Evolutionary conservation across 345 rosid genomes (phyloP).

Genomic region (Bruguiera parviflora): DNA sequence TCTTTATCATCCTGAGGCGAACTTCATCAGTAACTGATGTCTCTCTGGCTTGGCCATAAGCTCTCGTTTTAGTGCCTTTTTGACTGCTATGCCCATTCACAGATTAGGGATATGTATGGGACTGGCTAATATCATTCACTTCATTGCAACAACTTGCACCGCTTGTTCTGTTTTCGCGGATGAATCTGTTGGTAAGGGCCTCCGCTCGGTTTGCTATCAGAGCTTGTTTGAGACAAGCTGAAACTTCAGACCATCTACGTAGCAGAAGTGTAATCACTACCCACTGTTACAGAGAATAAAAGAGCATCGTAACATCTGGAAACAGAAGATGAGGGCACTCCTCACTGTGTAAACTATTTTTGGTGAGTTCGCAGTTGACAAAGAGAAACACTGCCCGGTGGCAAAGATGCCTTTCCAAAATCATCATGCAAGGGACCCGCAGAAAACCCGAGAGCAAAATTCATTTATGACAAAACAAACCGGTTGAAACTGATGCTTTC

Average conservation of each 20-base stretch:
- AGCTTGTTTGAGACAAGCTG: background rate
- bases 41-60: background rate
- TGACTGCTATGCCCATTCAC: background rate
- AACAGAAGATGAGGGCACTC: background rate
- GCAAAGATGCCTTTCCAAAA: slow-evolving; percentile 11
- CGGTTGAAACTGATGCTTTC: slow-evolving; percentile 14
- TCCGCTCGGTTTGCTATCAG: no score
- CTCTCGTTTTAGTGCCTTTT: background rate
- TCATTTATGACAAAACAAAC: background rate
- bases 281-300: background rate
- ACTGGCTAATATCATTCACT: background rate
- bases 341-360: slow-evolving; percentile 6
- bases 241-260: background rate
- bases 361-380: background rate
- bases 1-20: slow-evolving; percentile 24
- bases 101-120: background rate
- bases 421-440: slow-evolving; percentile 8
- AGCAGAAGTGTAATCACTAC: background rate
- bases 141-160: background rate
- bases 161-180: background rate
- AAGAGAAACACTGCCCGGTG: slow-evolving; percentile 1
- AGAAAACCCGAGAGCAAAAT: background rate
- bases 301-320: background rate
- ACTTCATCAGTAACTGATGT: slow-evolving; percentile 9
- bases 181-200: background rate